A percentile compares a stretch with the other conserved stretches of the same genome.
phyloP scores from a whole-genome alignment of 106 monocot genomes.

The Ottelia alismoides region DNA sequence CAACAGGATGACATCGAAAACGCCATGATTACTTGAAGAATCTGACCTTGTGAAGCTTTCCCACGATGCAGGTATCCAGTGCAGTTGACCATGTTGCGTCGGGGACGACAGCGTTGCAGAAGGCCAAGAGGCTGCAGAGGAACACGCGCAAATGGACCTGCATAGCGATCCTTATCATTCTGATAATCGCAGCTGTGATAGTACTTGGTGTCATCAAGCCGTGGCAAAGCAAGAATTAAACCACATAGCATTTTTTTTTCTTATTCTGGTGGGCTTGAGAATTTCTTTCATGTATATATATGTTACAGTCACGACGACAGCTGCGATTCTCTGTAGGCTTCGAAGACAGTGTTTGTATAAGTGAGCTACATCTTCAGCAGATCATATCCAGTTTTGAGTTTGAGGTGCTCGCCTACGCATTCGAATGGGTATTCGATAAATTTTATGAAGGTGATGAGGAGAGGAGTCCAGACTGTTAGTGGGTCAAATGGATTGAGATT shows the following conservation, averaged over 20 bases:
- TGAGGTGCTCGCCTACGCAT: too few relatives aligned
- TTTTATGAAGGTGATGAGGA: too few relatives aligned
- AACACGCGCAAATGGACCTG: constrained; percentile 95
- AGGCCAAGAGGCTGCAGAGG: constrained; percentile 77
- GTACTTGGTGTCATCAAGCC: constrained; percentile 70
- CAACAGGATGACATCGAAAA: too few relatives aligned
- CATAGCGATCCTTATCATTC: constrained; percentile 80
- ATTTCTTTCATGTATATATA: too few relatives aligned
- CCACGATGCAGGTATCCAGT: constrained; percentile 49
- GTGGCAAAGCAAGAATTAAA: constrained; percentile 34
- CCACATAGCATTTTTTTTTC: background rate
- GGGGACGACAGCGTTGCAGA: constrained; percentile 59
- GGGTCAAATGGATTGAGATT: too few relatives aligned
- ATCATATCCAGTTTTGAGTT: background rate
- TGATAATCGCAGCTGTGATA: constrained; percentile 53
- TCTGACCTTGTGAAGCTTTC: too few relatives aligned
- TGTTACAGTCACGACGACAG: too few relatives aligned
- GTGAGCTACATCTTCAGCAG: background rate
- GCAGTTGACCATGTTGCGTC: constrained; percentile 81
- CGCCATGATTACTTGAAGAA: too few relatives aligned
- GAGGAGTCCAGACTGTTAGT: too few relatives aligned
- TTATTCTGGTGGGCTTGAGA: too few relatives aligned
- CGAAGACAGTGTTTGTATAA: background rate
- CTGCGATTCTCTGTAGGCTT: background rate
- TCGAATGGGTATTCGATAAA: too few relatives aligned